Evolutionary conservation across 352 stramenopile species (phyloP).

Genomic region (Phytophthora pluvialis): DNA sequence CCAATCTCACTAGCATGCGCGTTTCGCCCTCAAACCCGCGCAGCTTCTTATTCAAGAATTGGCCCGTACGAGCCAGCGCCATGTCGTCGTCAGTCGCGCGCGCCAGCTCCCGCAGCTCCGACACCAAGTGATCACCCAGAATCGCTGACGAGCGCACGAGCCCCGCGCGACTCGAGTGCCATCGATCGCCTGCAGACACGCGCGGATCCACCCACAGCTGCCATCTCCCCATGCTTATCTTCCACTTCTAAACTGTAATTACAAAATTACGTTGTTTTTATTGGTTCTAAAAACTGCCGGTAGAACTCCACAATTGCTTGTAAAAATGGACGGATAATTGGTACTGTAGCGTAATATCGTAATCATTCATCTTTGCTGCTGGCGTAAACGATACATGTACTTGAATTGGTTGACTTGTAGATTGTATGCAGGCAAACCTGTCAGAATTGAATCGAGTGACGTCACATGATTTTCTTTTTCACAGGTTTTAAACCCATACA

Average conservation of each 20-base stretch:
- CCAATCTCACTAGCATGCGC: slow-evolving; percentile 26
- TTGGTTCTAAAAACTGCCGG: no score
- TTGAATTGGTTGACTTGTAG: no score
- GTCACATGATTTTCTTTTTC: not conserved
- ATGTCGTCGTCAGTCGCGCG: slow-evolving; percentile 2
- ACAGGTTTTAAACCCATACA: slow-evolving; percentile 7
- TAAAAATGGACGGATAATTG: no score
- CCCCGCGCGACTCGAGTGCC: slow-evolving; percentile 17
- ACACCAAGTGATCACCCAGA: slow-evolving; percentile 21
- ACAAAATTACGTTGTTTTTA: no score
- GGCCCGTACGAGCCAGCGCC: slow-evolving; percentile 4
- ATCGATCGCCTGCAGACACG: slow-evolving; percentile 11
- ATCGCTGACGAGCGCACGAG: not conserved
- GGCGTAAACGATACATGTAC: not conserved
- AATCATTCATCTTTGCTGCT: not conserved
- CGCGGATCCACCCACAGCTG: slow-evolving; percentile 18
- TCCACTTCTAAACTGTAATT: no score
- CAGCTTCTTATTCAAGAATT: slow-evolving; percentile 21
- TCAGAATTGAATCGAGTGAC: not conserved
- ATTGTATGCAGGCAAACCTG: no score
- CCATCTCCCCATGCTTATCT: slow-evolving; percentile 5
- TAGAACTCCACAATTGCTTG: no score
- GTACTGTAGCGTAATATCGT: no score
- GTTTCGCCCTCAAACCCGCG: slow-evolving; percentile 22
- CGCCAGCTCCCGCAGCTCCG: slow-evolving; percentile 7